A percentile compares a stretch with the other conserved stretches of the same genome.
These are phyloP conservation scores for Phialemonium atrogriseum DNA, from an alignment of 2,329 filamentous ascomycete genomes.

Conservation along the genomic window DNA sequence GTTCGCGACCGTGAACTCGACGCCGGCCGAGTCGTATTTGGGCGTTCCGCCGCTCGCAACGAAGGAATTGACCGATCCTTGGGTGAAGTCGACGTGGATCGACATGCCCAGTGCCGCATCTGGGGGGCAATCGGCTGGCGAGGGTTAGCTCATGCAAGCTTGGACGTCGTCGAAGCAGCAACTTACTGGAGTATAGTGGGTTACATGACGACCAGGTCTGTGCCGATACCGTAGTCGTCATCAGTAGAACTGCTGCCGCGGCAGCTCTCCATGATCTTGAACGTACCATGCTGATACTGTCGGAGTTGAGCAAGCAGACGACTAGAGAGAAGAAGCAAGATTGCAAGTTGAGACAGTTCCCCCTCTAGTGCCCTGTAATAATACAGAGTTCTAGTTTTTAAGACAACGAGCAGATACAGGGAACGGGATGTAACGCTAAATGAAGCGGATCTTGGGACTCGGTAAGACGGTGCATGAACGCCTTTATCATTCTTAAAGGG, in stretches of 20 bases:
- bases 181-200: slow-evolving; percentile 19
- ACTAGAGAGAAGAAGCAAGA: too few species aligned
- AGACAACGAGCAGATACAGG: too few species aligned
- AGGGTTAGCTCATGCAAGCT: slow-evolving; percentile 10
- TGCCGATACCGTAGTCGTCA: slow-evolving; percentile 13
- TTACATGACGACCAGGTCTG: slow-evolving; percentile 25
- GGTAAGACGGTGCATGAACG: too few species aligned
- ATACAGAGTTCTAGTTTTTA: too few species aligned
- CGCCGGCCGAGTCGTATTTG: slow-evolving; percentile 69
- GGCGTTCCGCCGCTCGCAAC: slow-evolving; percentile 57
- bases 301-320: too few species aligned
- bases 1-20: slow-evolving; percentile 67
- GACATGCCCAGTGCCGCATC: slow-evolving; percentile 76
- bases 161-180: too few species aligned
- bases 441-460: too few species aligned
- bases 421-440: too few species aligned
- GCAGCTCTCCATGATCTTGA: slow-evolving; percentile 11
- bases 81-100: slow-evolving; percentile 76
- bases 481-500: too few species aligned
- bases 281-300: slow-evolving; percentile 15
- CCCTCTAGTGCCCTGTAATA: too few species aligned
- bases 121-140: slow-evolving; percentile 54
- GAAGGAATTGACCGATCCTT: slow-evolving; percentile 73
- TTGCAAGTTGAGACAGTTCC: too few species aligned
- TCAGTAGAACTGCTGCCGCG: slow-evolving; percentile 10